These are phyloP conservation scores for Microcyclospora pomicola DNA, from an alignment of 2,329 filamentous ascomycete species.

Conservation along the genomic window DNA sequence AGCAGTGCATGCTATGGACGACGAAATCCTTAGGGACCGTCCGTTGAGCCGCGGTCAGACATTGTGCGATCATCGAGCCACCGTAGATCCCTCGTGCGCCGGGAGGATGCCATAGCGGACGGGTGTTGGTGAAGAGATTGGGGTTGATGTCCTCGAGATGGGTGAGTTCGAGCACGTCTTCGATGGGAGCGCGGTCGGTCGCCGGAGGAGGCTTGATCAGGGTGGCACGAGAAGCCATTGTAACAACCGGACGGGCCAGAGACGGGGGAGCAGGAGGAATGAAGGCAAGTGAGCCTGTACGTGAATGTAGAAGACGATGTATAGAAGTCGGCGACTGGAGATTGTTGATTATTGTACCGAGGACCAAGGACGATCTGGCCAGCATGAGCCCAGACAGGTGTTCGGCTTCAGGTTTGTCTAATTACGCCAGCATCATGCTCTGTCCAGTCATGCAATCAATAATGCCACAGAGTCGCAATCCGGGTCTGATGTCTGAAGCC, in stretches of 20 bases:
- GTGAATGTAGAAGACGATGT: no score
- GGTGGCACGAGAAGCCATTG: conserved; percentile 16
- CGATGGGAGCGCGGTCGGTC: conserved; percentile 61
- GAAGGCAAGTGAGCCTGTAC: no score
- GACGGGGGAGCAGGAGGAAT: no score
- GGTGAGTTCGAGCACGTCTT: conserved; percentile 79
- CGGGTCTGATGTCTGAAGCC: no score
- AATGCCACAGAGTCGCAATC: no score
- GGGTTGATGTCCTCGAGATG: conserved; percentile 63
- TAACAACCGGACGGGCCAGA: neutral
- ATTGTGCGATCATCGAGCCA: conserved; percentile 87
- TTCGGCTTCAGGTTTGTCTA: no score
- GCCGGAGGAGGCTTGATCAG: conserved; percentile 62
- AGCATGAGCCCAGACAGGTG: no score
- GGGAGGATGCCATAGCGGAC: conserved; percentile 80
- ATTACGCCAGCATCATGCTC: no score
- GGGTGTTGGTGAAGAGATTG: conserved; percentile 89
- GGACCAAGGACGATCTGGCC: no score
- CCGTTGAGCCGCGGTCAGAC: conserved; percentile 70
- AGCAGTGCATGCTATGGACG: conserved; percentile 96
- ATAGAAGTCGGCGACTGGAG: no score
- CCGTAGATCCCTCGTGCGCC: conserved; percentile 90
- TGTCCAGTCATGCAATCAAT: no score
- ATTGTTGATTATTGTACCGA: no score
- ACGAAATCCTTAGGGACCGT: conserved; percentile 71